Evolutionary conservation across 176 grass and related monocot genomes (phyloP), one percentile per base, ranked within the genome.

Genomic region (Guadua angustifolia): DNA sequence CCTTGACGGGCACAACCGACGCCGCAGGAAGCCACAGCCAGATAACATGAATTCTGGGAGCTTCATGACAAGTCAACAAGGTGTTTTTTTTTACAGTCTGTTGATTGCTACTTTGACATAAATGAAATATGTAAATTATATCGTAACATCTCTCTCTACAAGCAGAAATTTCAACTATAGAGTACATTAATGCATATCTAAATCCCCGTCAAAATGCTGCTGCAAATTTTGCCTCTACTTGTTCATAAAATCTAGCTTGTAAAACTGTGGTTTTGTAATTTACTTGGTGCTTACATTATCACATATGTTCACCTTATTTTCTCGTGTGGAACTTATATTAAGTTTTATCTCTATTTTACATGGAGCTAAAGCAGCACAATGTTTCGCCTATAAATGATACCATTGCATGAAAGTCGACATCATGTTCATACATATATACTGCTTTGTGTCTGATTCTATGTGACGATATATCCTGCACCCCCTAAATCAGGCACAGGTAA

Each of bases 1-100:
- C 26, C 89, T 98, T 38, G 96, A 95, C 70, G 96, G 96, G 39
- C 96, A 98, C 89, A 98, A 98, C 65, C 75, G 91, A 42, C 93
- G 96, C 11, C 79, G 96, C 78, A 93, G 95, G 82, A 98, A 98
- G 84, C 91, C 96, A 29, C 91, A 86, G 69, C 79, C 85, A 43
- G 93, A 98, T 72, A 62, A 51, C 57, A 79, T 92, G 82, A 94
- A 22, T 79, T 79, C 93, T 79, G 79, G 85, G 61, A 86, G 75
- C 83, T 84, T 94, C 47, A 92, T 94, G 84, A 86, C 87, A 83
- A 92, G 74, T 66, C 96, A 95, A 56, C 96, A 94, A 92, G 96
- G 96, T 98, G 85, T 80, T 86, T 66, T 68, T 68, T 84, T 4
- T 78, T 2, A 36, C 7, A 29, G 8, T 64, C 39, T 16, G 25